Percentiles rank a stretch among this genome's conserved stretches.
Conservation (phyloP, 2,329 filamentous ascomycete species). For the Lecanicillium sp. region DNA sequence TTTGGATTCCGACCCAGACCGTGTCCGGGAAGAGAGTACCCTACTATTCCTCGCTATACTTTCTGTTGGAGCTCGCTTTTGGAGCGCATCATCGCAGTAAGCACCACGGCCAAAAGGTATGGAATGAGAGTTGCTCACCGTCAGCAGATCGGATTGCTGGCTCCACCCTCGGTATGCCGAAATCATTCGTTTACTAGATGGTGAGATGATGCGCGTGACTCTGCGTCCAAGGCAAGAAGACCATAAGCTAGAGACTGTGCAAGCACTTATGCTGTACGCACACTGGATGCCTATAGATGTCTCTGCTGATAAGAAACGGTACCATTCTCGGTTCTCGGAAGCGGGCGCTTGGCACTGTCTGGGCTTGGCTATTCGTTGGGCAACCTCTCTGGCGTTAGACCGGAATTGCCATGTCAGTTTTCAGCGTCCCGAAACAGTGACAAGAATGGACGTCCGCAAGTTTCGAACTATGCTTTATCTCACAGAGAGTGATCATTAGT, state of each 20-base stretch:
- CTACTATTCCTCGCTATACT: neutral
- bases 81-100: conserved; percentile 1
- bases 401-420: neutral
- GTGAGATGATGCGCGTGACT: conserved; percentile 2
- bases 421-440: neutral
- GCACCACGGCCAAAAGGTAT: neutral
- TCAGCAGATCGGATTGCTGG: neutral
- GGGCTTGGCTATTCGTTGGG: neutral
- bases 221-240: conserved; percentile 2
- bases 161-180: conserved; percentile 1
- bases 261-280: neutral
- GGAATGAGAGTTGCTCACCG: neutral
- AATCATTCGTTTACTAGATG: neutral
- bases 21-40: neutral
- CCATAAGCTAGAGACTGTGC: neutral
- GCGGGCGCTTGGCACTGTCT: conserved; percentile 1
- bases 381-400: neutral
- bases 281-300: conserved; percentile 1
- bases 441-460: neutral
- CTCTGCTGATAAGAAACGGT: neutral
- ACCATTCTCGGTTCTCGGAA: conserved; percentile 1
- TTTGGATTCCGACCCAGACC: neutral
- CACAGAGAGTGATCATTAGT: conserved; percentile 2
- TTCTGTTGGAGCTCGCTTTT: neutral
- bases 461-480: neutral